Conservation (phyloP, 2,329 filamentous ascomycete species). For the Graphilbum fragrans region DNA sequence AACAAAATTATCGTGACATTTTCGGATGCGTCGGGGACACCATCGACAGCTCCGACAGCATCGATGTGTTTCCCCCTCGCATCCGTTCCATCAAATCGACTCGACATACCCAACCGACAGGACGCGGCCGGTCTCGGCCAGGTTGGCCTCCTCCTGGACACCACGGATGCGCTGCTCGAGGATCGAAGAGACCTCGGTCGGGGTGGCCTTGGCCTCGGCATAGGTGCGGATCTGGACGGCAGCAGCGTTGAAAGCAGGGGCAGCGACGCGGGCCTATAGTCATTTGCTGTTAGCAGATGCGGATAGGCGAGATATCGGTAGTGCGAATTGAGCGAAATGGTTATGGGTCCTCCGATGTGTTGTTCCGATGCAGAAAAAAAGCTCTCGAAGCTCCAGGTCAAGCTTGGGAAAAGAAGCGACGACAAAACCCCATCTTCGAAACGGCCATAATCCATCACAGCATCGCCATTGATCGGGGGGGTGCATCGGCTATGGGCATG, state of each 20-base stretch:
- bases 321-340: too few relatives aligned
- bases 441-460: neutral
- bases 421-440: neutral
- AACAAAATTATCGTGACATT: neutral
- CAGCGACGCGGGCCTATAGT: constrained; percentile 67
- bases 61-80: neutral
- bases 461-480: neutral
- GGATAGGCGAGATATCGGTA: constrained; percentile 8
- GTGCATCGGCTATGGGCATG: too few relatives aligned
- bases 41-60: neutral
- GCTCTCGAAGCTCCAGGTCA: neutral
- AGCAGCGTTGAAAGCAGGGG: constrained; percentile 62
- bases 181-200: constrained; percentile 98
- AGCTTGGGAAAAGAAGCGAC: neutral
- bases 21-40: too few relatives aligned
- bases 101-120: constrained; percentile 90
- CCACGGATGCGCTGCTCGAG: constrained; percentile 98
- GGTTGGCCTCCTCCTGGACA: constrained; percentile 90
- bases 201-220: constrained; percentile 88
- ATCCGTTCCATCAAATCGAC: neutral
- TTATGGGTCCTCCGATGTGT: too few relatives aligned
- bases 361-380: constrained; percentile 35
- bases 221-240: constrained; percentile 72
- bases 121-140: constrained; percentile 97
- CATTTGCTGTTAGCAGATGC: neutral